A percentile compares a stretch with the other conserved stretches of the same genome.
Conservation (phyloP, 805 yeast genomes). For the Cyberlindnera mrakii region DNA sequence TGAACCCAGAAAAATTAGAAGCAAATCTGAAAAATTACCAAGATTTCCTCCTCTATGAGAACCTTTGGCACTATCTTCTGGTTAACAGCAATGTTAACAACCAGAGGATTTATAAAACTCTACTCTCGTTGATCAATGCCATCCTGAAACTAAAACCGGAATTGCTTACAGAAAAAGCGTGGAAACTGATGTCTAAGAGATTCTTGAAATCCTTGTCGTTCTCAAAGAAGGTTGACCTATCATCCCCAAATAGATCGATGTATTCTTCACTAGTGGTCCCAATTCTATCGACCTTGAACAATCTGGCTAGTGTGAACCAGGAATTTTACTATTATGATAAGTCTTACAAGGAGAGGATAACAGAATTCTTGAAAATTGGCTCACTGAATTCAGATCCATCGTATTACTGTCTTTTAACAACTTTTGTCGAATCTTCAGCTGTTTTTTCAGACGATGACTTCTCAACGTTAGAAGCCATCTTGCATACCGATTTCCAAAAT, state of each 20-base stretch:
- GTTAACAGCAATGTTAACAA: conserved; percentile 31
- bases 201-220: conserved; percentile 29
- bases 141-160: conserved; percentile 23
- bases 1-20: conserved; percentile 18
- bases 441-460: conserved; percentile 14
- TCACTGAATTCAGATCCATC: conserved; percentile 45
- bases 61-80: conserved; percentile 37
- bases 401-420: conserved; percentile 34
- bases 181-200: conserved; percentile 29
- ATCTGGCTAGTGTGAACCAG: conserved; percentile 38
- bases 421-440: conserved; percentile 15
- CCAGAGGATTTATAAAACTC: conserved; percentile 35
- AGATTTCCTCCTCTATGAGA: conserved; percentile 35
- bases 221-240: conserved; percentile 19
- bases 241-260: conserved; percentile 31
- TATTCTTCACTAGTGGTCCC: conserved; percentile 43
- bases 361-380: conserved; percentile 44
- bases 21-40: conserved; percentile 16
- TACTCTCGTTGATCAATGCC: conserved; percentile 32
- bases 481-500: conserved; percentile 22
- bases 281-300: conserved; percentile 41
- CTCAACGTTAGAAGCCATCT: conserved; percentile 23
- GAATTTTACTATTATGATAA: conserved; percentile 54
- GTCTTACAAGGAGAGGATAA: conserved; percentile 36
- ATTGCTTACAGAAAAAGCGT: conserved; percentile 16